Conservation (phyloP, 345 rosid genomes). For the Citrus sinensis region DNA sequence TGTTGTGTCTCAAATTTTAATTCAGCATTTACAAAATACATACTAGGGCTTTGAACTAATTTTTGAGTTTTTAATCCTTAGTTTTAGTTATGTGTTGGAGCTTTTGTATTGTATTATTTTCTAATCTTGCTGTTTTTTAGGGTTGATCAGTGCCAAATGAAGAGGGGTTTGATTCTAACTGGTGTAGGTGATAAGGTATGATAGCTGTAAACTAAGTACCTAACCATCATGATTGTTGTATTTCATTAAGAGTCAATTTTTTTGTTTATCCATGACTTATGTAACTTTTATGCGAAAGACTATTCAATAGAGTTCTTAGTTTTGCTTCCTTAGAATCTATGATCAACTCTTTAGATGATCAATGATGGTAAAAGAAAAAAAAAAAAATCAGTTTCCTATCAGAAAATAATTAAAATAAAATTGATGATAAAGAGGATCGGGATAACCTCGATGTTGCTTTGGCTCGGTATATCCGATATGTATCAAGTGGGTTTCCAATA, state of each 20-base stretch:
- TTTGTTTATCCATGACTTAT: background rate
- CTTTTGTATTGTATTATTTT: background rate
- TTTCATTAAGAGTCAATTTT: background rate
- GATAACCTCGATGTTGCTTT: background rate
- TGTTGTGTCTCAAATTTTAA: background rate
- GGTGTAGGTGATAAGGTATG: constrained; percentile 95
- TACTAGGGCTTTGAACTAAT: background rate
- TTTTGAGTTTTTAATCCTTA: background rate
- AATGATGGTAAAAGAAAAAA: background rate
- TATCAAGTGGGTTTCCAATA: background rate
- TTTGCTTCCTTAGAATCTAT: background rate
- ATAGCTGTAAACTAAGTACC: background rate
- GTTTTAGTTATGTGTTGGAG: background rate
- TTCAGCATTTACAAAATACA: background rate
- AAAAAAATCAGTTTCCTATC: too few species aligned
- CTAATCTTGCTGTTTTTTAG: constrained; percentile 38
- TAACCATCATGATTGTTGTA: background rate
- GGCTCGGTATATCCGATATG: background rate
- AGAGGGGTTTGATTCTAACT: constrained; percentile 73
- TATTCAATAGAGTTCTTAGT: background rate
- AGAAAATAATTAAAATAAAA: too few species aligned
- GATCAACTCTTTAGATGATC: background rate
- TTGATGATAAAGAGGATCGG: background rate
- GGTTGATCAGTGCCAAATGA: constrained; percentile 80
- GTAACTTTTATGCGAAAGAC: background rate